These are phyloP conservation scores for Chaetomium sp. DNA, from an alignment of 2,329 filamentous ascomycete species.

Conservation along the genomic window DNA sequence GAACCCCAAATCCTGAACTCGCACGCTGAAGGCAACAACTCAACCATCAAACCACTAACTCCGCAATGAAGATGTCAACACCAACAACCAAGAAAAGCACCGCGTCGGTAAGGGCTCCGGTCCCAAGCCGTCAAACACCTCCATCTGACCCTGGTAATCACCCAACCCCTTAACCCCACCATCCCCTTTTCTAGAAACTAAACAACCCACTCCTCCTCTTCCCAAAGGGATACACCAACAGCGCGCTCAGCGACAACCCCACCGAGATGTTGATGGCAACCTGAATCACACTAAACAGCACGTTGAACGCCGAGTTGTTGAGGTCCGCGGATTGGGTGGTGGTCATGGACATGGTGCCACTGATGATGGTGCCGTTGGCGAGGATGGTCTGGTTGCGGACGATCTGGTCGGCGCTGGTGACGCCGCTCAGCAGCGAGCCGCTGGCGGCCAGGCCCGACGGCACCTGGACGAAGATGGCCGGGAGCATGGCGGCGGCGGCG, in stretches of 20 bases:
- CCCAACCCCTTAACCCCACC: background rate
- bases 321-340: slow-evolving; percentile 32
- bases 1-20: background rate
- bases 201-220: slow-evolving; percentile 61
- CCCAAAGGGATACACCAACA: slow-evolving; percentile 59
- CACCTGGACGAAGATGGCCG: slow-evolving; percentile 77
- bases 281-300: slow-evolving; percentile 61
- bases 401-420: slow-evolving; percentile 59
- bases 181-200: slow-evolving; percentile 47
- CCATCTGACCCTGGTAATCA: too few relatives aligned
- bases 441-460: slow-evolving; percentile 63
- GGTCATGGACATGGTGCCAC: slow-evolving; percentile 28
- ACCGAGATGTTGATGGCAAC: slow-evolving; percentile 65
- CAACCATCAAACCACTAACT: background rate
- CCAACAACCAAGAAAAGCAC: background rate
- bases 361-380: slow-evolving; percentile 33
- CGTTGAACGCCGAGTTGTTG: slow-evolving; percentile 54
- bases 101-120: too few relatives aligned
- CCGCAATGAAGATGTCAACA: background rate
- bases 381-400: slow-evolving; percentile 47
- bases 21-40: background rate
- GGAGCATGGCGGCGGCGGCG: slow-evolving; percentile 81
- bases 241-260: slow-evolving; percentile 58
- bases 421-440: slow-evolving; percentile 60
- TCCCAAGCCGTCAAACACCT: background rate